Percentiles rank a stretch among this genome's conserved stretches.
Conservation (phyloP, 352 stramenopile genomes). For the Phytophthora palmivora region DNA sequence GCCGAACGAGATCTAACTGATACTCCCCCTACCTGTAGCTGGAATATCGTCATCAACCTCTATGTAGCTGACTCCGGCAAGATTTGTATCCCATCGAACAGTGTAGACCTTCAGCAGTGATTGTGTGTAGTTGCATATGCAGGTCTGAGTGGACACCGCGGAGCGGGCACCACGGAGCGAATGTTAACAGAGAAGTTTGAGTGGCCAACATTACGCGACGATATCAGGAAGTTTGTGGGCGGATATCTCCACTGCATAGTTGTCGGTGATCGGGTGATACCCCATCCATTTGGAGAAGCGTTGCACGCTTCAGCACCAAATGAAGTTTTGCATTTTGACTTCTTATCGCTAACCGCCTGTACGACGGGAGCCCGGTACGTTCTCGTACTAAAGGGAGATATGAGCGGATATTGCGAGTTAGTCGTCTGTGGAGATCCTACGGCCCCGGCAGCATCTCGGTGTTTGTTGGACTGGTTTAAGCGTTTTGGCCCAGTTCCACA, state of each 20-base stretch:
- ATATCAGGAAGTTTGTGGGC: constrained; percentile 22
- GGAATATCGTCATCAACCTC: background rate
- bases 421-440: background rate
- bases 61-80: background rate
- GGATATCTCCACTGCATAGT: constrained; percentile 10
- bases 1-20: too few relatives aligned
- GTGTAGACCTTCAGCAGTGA: constrained; percentile 21
- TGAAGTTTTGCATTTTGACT: constrained; percentile 52
- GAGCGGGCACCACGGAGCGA: too few relatives aligned
- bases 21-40: too few relatives aligned
- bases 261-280: background rate
- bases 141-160: too few relatives aligned
- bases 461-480: constrained; percentile 37
- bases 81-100: constrained; percentile 12
- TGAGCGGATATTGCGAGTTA: too few relatives aligned
- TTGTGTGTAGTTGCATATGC: constrained; percentile 27
- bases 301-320: constrained; percentile 44
- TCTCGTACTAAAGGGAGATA: constrained; percentile 9
- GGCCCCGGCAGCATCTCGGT: background rate
- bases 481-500: constrained; percentile 23
- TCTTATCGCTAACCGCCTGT: constrained; percentile 26
- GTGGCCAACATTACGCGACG: constrained; percentile 21
- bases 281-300: too few relatives aligned
- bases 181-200: too few relatives aligned
- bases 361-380: constrained; percentile 15